Evolutionary conservation across 2,329 filamentous ascomycete species (phyloP).

Genomic region (Microcera coccophila): DNA sequence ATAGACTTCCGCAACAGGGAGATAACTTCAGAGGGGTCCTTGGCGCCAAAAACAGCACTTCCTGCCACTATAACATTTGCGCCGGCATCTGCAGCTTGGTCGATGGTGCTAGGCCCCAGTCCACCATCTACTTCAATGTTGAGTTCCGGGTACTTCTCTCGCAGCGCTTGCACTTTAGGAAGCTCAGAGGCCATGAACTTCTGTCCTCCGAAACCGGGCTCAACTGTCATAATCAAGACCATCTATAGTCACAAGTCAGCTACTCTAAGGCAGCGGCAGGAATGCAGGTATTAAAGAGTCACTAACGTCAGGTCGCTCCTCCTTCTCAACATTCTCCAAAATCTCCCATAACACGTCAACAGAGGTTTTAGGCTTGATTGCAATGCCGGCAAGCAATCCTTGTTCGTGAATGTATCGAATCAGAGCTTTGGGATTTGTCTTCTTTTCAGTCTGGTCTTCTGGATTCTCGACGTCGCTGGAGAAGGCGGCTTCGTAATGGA

Average conservation of each 20-base stretch:
- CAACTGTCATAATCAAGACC: constrained; percentile 97
- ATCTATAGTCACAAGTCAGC: constrained; percentile 56
- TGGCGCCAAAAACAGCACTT: constrained; percentile 89
- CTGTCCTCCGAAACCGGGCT: constrained; percentile 95
- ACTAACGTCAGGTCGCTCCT: constrained; percentile 84
- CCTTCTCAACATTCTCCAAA: constrained; percentile 65
- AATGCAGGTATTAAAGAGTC: neutral
- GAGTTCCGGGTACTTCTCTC: constrained; percentile 79
- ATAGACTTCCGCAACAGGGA: constrained; percentile 74
- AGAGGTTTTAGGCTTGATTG: constrained; percentile 87
- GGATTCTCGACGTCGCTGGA: constrained; percentile 82
- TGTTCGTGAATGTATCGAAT: constrained; percentile 86
- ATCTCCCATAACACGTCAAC: constrained; percentile 93
- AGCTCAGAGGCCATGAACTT: constrained; percentile 98
- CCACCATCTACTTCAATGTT: constrained; percentile 98
- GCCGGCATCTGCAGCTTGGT: constrained; percentile 88
- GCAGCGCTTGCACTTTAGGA: constrained; percentile 83
- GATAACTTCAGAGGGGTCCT: constrained; percentile 85
- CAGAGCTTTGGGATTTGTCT: constrained; percentile 78
- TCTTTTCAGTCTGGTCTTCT: constrained; percentile 61
- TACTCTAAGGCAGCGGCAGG: neutral
- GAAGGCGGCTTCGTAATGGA: constrained; percentile 96
- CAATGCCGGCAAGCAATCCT: constrained; percentile 87
- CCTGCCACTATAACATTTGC: constrained; percentile 98
- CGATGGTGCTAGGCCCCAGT: constrained; percentile 81